Base-by-base conservation (phyloP, 306 rosid species). In the Prosopis cineraria region DNA sequence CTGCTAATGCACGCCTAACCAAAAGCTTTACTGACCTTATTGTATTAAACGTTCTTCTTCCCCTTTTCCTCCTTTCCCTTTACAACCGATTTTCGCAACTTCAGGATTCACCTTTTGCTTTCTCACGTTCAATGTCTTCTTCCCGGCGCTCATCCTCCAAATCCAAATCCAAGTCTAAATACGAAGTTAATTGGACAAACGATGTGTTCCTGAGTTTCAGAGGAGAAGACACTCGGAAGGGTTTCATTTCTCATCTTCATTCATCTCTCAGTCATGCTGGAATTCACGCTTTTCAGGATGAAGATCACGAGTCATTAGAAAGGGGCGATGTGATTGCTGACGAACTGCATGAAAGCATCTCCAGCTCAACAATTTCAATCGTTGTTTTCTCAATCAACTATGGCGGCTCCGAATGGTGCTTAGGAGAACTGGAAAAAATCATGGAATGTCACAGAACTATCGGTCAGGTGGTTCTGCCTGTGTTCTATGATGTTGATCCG, bases 401-500 rank as follows among this genome's bases (percentile, higher is more conserved):
- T 14, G 69, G 43, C 6, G 44, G 36, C 1, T 64, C 69, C 2
- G 7, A 7, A 31, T 64, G 69, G 69, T 64, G 69, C 14, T n/a
- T 64, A 1, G 22, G 10, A 7, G 69, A 64, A 34, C 1, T 16
- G 50, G n/a, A 45, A 5, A 45, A 45, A 45, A 45, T 27, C 33
- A 29, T 25, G 14, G 40, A 41, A 16, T 62, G 36, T 29, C 37
- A 17, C 20, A 12, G n/a, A 30, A 64, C 39, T 5, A 16, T 30
- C 33, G 43, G 69, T 16, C 69, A 25, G 0, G 36, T 31, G 43
- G 39, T 64, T 33, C 17, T 64, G 22, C 69, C 44, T 30, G 22
- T 64, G 36, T 64, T 64, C 69, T 64, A 64, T 31, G 41, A 31
- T 64, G 69, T 64, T 37, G 41, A 30, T 5, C 69, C 69, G 7